These are phyloP conservation scores for Penicillium psychrofluorescens DNA, from an alignment of 495 filamentous ascomycete species.

Conservation along the genomic window DNA sequence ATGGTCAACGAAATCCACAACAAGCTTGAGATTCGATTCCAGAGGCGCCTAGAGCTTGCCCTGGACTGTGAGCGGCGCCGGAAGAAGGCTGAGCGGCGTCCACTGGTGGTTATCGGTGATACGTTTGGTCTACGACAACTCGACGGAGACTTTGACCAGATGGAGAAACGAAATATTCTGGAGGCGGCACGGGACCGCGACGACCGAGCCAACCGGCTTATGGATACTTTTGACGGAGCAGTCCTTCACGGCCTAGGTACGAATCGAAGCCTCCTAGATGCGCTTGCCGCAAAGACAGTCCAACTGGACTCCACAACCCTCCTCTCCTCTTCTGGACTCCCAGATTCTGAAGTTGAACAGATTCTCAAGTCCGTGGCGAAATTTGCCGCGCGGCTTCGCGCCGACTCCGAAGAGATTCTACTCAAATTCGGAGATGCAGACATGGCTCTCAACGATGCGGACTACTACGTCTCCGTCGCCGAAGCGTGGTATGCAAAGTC, in stretches of 20 bases:
- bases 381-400: constrained; percentile 33
- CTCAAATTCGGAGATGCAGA: constrained; percentile 42
- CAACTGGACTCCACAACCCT: constrained; percentile 27
- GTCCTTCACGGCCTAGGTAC: constrained; percentile 45
- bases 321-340: constrained; percentile 19
- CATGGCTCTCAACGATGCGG: constrained; percentile 43
- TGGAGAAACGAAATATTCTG: constrained; percentile 44
- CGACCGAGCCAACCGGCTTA: constrained; percentile 42
- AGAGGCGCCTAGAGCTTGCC: constrained; percentile 44
- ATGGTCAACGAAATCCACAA: constrained; percentile 36
- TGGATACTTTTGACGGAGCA: constrained; percentile 47
- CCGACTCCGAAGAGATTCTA: constrained; percentile 44
- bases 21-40: constrained; percentile 44
- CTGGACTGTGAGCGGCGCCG: constrained; percentile 45
- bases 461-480: constrained; percentile 47
- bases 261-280: constrained; percentile 46
- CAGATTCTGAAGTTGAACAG: constrained; percentile 37
- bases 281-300: constrained; percentile 31
- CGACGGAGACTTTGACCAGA: constrained; percentile 46
- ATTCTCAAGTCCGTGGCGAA: constrained; percentile 36
- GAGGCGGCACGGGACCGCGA: constrained; percentile 44
- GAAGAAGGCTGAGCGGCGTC: constrained; percentile 44
- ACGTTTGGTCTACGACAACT: constrained; percentile 38
- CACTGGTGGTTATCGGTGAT: constrained; percentile 45
- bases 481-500: constrained; percentile 41